These are phyloP conservation scores for Delphinella strobiligena DNA, from an alignment of 2,329 filamentous ascomycete species.

Conservation along the genomic window DNA sequence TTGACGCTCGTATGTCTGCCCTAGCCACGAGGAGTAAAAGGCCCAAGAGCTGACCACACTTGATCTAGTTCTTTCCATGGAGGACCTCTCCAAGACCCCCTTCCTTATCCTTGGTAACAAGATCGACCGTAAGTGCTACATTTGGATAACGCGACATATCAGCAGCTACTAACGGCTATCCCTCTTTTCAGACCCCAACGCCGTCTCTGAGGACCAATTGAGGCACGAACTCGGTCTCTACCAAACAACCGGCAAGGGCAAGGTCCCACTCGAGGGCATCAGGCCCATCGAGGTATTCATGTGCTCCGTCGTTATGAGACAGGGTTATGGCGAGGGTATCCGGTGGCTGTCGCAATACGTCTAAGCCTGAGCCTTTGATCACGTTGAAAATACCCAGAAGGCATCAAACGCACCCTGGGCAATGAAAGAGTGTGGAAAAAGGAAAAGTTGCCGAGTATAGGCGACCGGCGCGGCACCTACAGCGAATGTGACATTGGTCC, in stretches of 20 bases:
- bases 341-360: constrained; percentile 86
- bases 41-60: not conserved
- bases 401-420: no score
- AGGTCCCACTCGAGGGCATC: constrained; percentile 83
- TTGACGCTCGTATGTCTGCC: constrained; percentile 47
- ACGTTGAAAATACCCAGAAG: not conserved
- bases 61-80: constrained; percentile 72
- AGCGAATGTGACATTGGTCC: no score
- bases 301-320: constrained; percentile 97
- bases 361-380: constrained; percentile 31
- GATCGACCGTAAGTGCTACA: constrained; percentile 55
- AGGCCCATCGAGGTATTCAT: constrained; percentile 95
- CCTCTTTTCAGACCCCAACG: constrained; percentile 77
- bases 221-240: constrained; percentile 85
- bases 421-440: no score
- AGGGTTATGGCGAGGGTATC: constrained; percentile 82
- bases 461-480: no score
- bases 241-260: constrained; percentile 84
- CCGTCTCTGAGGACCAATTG: constrained; percentile 83
- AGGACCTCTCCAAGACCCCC: constrained; percentile 88
- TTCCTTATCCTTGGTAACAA: constrained; percentile 98
- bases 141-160: not conserved
- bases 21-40: not conserved
- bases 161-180: no score
- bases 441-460: no score